Conservation (phyloP, 1,139 yeast genomes). For the Hemisphaericaspora xylanilytica region DNA sequence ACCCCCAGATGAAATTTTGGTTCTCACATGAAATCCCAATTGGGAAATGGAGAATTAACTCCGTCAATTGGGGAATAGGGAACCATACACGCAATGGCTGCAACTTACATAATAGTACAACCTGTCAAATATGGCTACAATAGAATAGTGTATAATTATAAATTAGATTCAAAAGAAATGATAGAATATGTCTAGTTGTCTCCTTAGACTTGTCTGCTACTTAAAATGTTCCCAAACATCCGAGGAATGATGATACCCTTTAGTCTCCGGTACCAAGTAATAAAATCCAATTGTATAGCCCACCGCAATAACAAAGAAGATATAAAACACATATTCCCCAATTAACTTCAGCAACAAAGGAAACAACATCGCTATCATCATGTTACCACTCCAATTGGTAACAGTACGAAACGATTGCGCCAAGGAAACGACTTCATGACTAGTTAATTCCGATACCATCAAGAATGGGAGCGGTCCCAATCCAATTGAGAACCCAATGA, state of each 20-base stretch:
- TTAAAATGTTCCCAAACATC: conserved; percentile 28
- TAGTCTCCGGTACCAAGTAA: conserved; percentile 35
- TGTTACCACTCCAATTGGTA: conserved; percentile 83
- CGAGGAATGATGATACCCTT: conserved; percentile 22
- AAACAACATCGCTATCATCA: conserved; percentile 70
- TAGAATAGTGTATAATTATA: too few relatives aligned
- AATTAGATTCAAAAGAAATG: too few relatives aligned
- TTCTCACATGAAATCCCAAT: too few relatives aligned
- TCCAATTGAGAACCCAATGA: conserved; percentile 80
- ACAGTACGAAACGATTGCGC: conserved; percentile 90
- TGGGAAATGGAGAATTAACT: too few relatives aligned
- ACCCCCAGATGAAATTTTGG: too few relatives aligned
- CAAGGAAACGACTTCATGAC: conserved; percentile 64
- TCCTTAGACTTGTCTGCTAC: not conserved
- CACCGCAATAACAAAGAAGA: conserved; percentile 25
- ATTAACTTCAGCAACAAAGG: conserved; percentile 44
- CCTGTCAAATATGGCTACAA: too few relatives aligned
- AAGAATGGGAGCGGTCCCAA: conserved; percentile 90
- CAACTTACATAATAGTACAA: not conserved
- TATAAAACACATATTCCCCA: conserved; percentile 30
- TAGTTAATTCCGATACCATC: conserved; percentile 77
- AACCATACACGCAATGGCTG: too few relatives aligned
- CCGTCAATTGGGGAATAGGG: too few relatives aligned
- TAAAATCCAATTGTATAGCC: conserved; percentile 21
- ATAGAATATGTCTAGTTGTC: too few relatives aligned